These are phyloP conservation scores for Oryza meridionalis DNA, from an alignment of 176 grass and related monocot species.

Conservation along the genomic window DNA sequence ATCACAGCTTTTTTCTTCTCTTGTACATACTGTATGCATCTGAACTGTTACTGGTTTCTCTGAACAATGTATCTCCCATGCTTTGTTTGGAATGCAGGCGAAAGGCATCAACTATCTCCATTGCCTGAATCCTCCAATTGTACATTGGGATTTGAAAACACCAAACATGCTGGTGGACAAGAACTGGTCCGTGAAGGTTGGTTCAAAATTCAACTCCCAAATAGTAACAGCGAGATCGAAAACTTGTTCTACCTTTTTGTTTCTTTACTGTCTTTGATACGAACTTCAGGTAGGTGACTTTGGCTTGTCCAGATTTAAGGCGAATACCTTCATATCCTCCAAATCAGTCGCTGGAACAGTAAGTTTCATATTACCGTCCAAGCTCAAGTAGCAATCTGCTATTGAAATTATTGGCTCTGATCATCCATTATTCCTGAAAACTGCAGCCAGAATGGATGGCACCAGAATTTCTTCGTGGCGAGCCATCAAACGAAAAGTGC, in stretches of 20 bases:
- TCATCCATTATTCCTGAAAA: background rate
- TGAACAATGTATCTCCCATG: constrained; percentile 3
- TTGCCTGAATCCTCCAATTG: constrained; percentile 93
- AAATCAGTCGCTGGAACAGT: constrained; percentile 98
- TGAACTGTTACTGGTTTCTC: background rate
- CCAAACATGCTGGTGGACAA: constrained; percentile 95
- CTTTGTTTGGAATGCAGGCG: constrained; percentile 59
- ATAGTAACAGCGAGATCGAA: background rate
- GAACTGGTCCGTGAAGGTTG: constrained; percentile 96
- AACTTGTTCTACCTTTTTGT: constrained; percentile 8
- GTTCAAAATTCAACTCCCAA: constrained; percentile 25
- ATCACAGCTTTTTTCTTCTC: background rate
- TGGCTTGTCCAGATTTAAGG: constrained; percentile 98
- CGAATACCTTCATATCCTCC: constrained; percentile 87
- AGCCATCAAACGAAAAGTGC: constrained; percentile 89
- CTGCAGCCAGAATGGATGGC: constrained; percentile 98
- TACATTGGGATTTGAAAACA: constrained; percentile 97
- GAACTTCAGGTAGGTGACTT: constrained; percentile 85
- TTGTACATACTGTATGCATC: background rate
- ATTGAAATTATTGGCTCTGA: background rate
- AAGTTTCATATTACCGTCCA: constrained; percentile 26
- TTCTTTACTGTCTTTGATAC: constrained; percentile 40
- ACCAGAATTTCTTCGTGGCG: constrained; percentile 81
- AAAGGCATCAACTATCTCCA: constrained; percentile 98
- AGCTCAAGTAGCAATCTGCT: background rate